Evolutionary conservation across 495 filamentous ascomycete species (phyloP).

Genomic region (Cenococcum geophilum): DNA sequence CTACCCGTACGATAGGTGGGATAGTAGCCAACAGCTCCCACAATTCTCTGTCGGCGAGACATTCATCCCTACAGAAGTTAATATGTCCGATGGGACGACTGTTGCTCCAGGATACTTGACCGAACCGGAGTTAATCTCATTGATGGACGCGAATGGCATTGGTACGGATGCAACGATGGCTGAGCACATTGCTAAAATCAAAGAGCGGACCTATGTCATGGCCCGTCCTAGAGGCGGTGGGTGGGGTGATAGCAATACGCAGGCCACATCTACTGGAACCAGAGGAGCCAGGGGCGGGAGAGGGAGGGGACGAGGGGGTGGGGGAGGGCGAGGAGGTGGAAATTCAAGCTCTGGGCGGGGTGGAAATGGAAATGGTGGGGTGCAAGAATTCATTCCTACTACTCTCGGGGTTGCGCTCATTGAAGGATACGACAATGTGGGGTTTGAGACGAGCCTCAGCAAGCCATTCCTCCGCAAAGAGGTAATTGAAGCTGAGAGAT

Average conservation of each 20-base stretch:
- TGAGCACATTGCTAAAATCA: slow-evolving; percentile 93
- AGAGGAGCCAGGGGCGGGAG: slow-evolving; percentile 38
- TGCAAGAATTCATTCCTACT: slow-evolving; percentile 86
- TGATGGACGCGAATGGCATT: slow-evolving; percentile 99
- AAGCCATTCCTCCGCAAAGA: slow-evolving; percentile 98
- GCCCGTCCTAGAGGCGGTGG: slow-evolving; percentile 47
- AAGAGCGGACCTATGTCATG: slow-evolving; percentile 76
- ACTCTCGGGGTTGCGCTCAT: slow-evolving; percentile 84
- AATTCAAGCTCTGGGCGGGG: slow-evolving; percentile 43
- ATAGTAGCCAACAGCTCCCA: slow-evolving; percentile 75
- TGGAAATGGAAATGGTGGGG: slow-evolving; percentile 43
- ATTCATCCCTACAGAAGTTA: slow-evolving; percentile 85
- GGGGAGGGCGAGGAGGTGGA: slow-evolving; percentile 41
- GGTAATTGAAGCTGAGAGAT: slow-evolving; percentile 27
- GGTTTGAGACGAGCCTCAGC: slow-evolving; percentile 79
- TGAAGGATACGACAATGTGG: slow-evolving; percentile 87
- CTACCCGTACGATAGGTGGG: slow-evolving; percentile 94
- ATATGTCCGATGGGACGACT: slow-evolving; percentile 83
- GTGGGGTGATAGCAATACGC: slow-evolving; percentile 35
- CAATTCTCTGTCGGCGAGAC: slow-evolving; percentile 67
- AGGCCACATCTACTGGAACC: slow-evolving; percentile 20
- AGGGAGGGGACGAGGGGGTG: slow-evolving; percentile 43
- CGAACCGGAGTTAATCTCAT: slow-evolving; percentile 90
- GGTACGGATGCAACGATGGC: slow-evolving; percentile 99
- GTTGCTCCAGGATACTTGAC: slow-evolving; percentile 78